Conservation (phyloP, 2,329 filamentous ascomycete species). For the Colletotrichum sp. region DNA sequence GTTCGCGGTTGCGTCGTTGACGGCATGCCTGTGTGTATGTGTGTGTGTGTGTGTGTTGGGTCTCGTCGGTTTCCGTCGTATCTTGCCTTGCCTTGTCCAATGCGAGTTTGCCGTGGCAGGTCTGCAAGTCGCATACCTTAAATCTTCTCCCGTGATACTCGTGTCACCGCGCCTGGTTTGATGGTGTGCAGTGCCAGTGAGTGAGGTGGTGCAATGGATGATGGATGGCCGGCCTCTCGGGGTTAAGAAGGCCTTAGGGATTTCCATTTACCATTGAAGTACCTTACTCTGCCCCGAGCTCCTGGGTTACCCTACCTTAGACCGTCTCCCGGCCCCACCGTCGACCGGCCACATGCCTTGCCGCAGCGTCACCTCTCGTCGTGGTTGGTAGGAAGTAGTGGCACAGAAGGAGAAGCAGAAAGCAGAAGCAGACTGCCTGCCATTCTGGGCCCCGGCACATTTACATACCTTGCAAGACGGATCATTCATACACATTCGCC, state of each 20-base stretch:
- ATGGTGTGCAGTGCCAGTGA: not conserved
- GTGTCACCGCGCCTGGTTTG: not conserved
- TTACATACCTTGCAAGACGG: not conserved
- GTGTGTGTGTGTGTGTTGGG: not conserved
- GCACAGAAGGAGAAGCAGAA: not conserved
- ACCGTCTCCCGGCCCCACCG: slow-evolving; percentile 4
- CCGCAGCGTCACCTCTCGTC: not conserved
- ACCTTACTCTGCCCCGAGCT: not conserved
- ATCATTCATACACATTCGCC: not conserved
- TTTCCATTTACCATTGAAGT: not conserved
- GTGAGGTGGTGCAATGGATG: not conserved
- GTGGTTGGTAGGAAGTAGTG: not conserved
- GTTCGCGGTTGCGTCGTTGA: not conserved
- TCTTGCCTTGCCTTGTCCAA: not conserved
- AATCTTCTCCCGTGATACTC: not conserved
- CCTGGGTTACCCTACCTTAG: not conserved
- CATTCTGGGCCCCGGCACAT: not conserved
- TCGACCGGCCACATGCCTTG: slow-evolving; percentile 9
- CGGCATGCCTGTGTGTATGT: not conserved
- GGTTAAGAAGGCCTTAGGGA: not conserved
- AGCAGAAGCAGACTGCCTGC: not conserved
- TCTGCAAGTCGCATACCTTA: not conserved
- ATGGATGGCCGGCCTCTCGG: not conserved
- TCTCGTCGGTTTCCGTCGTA: not conserved
- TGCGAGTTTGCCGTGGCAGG: not conserved